Evolutionary conservation across 352 stramenopile genomes (phyloP).

Genomic region (Globisporangium abappressorium): DNA sequence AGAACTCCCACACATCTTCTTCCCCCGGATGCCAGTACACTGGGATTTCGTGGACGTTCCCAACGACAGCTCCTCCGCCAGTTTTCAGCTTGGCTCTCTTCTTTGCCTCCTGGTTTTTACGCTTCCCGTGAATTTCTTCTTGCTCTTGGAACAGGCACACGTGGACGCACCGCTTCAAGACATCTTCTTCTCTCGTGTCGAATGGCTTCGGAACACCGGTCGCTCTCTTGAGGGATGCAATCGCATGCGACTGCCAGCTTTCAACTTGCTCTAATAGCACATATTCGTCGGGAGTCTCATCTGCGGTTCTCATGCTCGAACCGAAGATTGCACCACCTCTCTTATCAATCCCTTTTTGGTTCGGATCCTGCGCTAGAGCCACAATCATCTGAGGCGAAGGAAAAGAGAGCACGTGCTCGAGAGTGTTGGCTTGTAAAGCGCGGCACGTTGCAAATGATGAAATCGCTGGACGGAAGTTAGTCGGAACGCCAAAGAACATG

Average conservation of each 20-base stretch:
- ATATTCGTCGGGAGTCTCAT: conserved; percentile 32
- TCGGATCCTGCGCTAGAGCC: conserved; percentile 38
- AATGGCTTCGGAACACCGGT: conserved; percentile 72
- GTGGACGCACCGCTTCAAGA: conserved; percentile 77
- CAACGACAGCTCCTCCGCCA: conserved; percentile 44
- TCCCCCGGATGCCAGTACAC: conserved; percentile 65
- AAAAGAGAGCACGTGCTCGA: conserved; percentile 69
- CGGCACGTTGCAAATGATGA: conserved; percentile 50
- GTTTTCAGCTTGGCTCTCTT: conserved; percentile 9
- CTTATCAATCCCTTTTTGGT: conserved; percentile 21
- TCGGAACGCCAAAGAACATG: conserved; percentile 76
- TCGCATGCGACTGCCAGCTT: conserved; percentile 48
- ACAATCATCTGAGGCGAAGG: conserved; percentile 67
- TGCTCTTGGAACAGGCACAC: conserved; percentile 76
- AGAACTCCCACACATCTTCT: conserved; percentile 85
- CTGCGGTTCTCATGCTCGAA: conserved; percentile 19
- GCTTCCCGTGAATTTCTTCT: conserved; percentile 21
- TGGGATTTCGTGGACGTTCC: conserved; percentile 77
- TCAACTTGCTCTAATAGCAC: conserved; percentile 54
- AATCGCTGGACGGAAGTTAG: conserved; percentile 70
- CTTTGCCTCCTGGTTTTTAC: conserved; percentile 14
- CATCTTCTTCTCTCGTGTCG: conserved; percentile 71
- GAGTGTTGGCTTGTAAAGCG: conserved; percentile 48
- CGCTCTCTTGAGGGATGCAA: conserved; percentile 74
- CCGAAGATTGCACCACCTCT: conserved; percentile 30